Conservation (phyloP, 371 early-diverging fungal species). For the Dichotomocladium elegans region DNA sequence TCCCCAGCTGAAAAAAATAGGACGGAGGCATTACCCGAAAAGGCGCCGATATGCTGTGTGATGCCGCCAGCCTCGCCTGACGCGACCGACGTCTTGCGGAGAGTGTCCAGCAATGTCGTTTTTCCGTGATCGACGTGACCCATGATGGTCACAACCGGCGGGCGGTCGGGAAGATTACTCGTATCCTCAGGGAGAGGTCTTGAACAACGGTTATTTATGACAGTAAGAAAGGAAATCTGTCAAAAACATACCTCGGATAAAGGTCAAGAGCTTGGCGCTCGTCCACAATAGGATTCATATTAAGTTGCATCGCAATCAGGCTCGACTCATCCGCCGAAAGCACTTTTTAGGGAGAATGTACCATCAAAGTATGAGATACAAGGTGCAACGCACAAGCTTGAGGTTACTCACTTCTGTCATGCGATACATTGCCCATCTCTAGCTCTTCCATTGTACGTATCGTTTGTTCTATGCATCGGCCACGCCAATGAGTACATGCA, state of each 20-base stretch:
- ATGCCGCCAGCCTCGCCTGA: constrained; percentile 96
- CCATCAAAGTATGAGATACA: neutral
- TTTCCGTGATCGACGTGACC: constrained; percentile 99
- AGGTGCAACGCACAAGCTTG: neutral
- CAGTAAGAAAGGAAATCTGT: too few species aligned
- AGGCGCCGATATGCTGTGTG: constrained; percentile 97
- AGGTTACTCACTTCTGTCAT: constrained; percentile 52
- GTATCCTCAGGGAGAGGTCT: constrained; percentile 67
- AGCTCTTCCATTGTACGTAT: constrained; percentile 64
- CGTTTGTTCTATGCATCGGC: constrained; percentile 45
- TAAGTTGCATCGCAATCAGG: constrained; percentile 80
- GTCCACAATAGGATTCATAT: constrained; percentile 79
- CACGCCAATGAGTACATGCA: neutral
- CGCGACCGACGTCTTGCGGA: constrained; percentile 89
- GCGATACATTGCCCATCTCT: constrained; percentile 74
- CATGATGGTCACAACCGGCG: constrained; percentile 96
- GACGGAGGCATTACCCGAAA: constrained; percentile 77
- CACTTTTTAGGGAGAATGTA: constrained; percentile 43
- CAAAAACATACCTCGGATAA: constrained; percentile 51
- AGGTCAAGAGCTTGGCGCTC: constrained; percentile 54
- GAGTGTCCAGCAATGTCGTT: constrained; percentile 93
- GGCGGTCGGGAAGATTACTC: constrained; percentile 66
- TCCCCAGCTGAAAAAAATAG: too few species aligned
- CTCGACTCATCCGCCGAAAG: constrained; percentile 81
- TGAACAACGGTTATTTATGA: too few species aligned